A percentile compares a stretch with the other conserved stretches of the same genome.
Evolutionary conservation across 176 grass and related monocot species (phyloP).

Genomic region (Avena sativa): DNA sequence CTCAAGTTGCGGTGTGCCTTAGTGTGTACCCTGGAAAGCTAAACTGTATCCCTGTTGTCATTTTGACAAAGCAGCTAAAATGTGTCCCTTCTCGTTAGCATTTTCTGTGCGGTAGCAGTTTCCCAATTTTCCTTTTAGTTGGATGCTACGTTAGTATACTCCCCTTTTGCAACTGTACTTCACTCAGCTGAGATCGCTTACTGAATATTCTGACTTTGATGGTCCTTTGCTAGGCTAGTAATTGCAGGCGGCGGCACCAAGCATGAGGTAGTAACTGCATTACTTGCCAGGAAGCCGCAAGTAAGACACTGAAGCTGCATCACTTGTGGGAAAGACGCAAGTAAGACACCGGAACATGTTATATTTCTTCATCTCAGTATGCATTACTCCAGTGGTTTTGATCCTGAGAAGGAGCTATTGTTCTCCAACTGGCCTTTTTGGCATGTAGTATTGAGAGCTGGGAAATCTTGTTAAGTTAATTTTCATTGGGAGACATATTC

Average conservation of each 20-base stretch:
- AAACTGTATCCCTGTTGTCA: not conserved
- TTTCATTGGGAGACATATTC: not conserved
- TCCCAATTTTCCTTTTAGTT: too few species aligned
- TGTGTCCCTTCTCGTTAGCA: too few species aligned
- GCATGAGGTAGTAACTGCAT: slow-evolving; percentile 60
- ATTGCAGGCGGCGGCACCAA: slow-evolving; percentile 53
- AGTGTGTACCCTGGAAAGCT: not conserved
- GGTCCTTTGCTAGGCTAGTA: slow-evolving; percentile 22
- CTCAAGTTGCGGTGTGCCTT: too few species aligned
- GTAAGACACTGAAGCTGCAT: slow-evolving; percentile 32
- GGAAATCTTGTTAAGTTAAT: not conserved
- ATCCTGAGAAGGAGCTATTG: not conserved
- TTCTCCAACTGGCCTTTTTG: not conserved
- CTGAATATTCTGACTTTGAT: slow-evolving; percentile 21
- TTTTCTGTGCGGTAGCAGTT: too few species aligned
- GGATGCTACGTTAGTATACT: too few species aligned
- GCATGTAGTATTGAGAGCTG: not conserved
- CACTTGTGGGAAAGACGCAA: slow-evolving; percentile 44
- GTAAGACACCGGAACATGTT: slow-evolving; percentile 33
- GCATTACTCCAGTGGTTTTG: not conserved
- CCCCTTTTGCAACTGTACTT: not conserved
- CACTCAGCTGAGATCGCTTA: not conserved
- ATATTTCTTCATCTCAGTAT: not conserved
- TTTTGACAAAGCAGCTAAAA: not conserved
- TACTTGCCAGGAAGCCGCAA: slow-evolving; percentile 50